phyloP scores from a whole-genome alignment of 345 rosid genomes.

The Anastatica hierochuntica region DNA sequence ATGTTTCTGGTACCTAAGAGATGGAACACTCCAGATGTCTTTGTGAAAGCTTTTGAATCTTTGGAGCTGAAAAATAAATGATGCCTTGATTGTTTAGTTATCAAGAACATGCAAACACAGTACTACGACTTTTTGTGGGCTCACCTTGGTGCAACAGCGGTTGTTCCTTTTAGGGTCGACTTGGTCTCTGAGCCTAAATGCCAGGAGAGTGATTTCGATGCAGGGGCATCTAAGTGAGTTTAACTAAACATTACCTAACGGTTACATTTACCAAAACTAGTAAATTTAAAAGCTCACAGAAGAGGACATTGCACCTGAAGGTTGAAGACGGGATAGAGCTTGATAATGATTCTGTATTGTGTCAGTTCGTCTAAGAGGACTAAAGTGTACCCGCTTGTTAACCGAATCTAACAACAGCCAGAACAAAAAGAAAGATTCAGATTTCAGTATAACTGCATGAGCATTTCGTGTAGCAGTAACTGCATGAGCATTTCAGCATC shows the following conservation, averaged over 20 bases:
- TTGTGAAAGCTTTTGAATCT: slow-evolving; percentile 37
- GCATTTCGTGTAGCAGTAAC: no score
- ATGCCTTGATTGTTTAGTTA: background rate
- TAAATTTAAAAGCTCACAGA: background rate
- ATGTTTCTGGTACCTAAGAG: slow-evolving; percentile 47
- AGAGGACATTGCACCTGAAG: slow-evolving; percentile 50
- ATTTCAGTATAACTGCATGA: background rate
- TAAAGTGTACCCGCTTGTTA: slow-evolving; percentile 83
- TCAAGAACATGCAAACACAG: slow-evolving; percentile 7
- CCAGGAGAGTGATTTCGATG: slow-evolving; percentile 95
- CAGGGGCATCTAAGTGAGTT: slow-evolving; percentile 49
- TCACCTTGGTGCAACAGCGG: slow-evolving; percentile 42
- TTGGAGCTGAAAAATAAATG: slow-evolving; percentile 39
- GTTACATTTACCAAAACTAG: background rate
- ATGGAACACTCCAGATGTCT: slow-evolving; percentile 52
- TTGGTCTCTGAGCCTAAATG: slow-evolving; percentile 92
- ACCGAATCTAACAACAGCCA: slow-evolving; percentile 53
- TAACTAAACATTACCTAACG: slow-evolving; percentile 18
- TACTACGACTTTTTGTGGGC: background rate
- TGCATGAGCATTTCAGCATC: no score
- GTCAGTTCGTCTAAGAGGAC: slow-evolving; percentile 62
- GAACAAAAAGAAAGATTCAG: background rate
- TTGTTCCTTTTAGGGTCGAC: slow-evolving; percentile 57
- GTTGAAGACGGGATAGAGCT: slow-evolving; percentile 68
- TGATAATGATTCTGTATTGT: slow-evolving; percentile 57